A percentile compares a stretch with the other conserved stretches of the same genome.
These are phyloP conservation scores for Trametes pubescens DNA, from an alignment of 1,284 basidiomycete species.

Conservation along the genomic window DNA sequence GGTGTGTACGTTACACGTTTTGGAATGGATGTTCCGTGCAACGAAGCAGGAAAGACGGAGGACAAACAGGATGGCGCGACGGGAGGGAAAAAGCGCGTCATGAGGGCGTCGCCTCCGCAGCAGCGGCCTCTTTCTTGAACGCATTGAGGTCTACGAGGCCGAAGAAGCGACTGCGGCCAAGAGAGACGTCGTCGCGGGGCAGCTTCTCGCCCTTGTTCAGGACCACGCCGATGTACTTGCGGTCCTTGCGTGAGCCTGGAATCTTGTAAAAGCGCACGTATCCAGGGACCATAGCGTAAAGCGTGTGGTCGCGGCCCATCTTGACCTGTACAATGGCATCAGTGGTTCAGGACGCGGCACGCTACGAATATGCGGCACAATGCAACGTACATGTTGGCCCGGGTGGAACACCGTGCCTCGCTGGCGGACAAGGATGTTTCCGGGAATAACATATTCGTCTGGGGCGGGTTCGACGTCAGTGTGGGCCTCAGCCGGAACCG, in stretches of 20 bases:
- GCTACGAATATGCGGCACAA: neutral
- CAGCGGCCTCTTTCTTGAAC: slow-evolving; percentile 21
- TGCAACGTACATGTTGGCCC: slow-evolving; percentile 81
- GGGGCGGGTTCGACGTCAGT: slow-evolving; percentile 15
- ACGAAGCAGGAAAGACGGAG: neutral
- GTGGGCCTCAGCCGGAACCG: slow-evolving; percentile 10
- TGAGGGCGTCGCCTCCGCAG: slow-evolving; percentile 18
- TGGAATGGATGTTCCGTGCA: slow-evolving; percentile 5
- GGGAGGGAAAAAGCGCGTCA: slow-evolving; percentile 1
- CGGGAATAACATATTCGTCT: slow-evolving; percentile 91
- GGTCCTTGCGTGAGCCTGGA: slow-evolving; percentile 71
- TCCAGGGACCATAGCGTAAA: slow-evolving; percentile 89
- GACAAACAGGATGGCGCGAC: neutral
- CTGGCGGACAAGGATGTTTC: slow-evolving; percentile 94
- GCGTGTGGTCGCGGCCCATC: slow-evolving; percentile 91
- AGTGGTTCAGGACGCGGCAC: neutral
- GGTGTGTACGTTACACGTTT: slow-evolving; percentile 25
- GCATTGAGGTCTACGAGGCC: slow-evolving; percentile 69
- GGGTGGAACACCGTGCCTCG: slow-evolving; percentile 91
- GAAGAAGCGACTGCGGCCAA: slow-evolving; percentile 82
- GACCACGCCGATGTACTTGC: slow-evolving; percentile 86
- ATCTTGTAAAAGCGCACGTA: slow-evolving; percentile 92
- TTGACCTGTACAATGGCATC: slow-evolving; percentile 65
- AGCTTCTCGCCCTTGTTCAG: slow-evolving; percentile 81
- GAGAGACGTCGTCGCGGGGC: slow-evolving; percentile 76